Conservation (phyloP, 768 basidiomycete species). For the Pleurotus citrinopileatus region DNA sequence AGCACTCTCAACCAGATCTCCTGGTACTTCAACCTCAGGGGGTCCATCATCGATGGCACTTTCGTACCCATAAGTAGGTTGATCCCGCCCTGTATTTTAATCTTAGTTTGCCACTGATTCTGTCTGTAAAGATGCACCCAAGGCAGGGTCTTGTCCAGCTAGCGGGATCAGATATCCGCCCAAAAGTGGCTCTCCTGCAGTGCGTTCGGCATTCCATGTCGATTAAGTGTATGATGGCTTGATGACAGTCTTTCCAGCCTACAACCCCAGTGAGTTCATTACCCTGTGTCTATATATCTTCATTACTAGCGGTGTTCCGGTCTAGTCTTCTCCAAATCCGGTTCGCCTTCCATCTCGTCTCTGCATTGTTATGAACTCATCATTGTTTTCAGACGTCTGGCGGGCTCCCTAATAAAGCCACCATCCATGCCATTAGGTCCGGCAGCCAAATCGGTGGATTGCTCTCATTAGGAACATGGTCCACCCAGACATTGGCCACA, state of each 20-base stretch:
- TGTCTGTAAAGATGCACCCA: slow-evolving; percentile 33
- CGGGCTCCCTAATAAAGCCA: slow-evolving; percentile 42
- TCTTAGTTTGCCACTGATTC: no score
- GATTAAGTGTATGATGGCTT: background rate
- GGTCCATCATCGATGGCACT: slow-evolving; percentile 52
- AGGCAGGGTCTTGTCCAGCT: slow-evolving; percentile 36
- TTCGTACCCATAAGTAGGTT: slow-evolving; percentile 49
- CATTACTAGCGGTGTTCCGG: background rate
- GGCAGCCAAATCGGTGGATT: slow-evolving; percentile 46
- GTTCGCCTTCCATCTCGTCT: background rate
- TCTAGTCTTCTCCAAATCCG: background rate
- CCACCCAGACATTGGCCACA: slow-evolving; percentile 58
- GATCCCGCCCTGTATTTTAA: no score
- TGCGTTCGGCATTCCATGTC: background rate
- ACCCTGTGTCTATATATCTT: background rate
- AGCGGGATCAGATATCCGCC: slow-evolving; percentile 47
- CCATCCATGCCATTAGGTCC: slow-evolving; percentile 37
- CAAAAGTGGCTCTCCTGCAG: slow-evolving; percentile 27
- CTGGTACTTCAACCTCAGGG: slow-evolving; percentile 56
- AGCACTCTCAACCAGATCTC: slow-evolving; percentile 37
- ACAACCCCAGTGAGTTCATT: background rate
- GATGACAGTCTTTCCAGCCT: background rate
- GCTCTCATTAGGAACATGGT: slow-evolving; percentile 56
- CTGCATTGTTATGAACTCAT: background rate
- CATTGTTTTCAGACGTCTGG: slow-evolving; percentile 16